Base-by-base conservation (phyloP, 495 filamentous ascomycete genomes). In the Staphylotrichum tortipilum region DNA sequence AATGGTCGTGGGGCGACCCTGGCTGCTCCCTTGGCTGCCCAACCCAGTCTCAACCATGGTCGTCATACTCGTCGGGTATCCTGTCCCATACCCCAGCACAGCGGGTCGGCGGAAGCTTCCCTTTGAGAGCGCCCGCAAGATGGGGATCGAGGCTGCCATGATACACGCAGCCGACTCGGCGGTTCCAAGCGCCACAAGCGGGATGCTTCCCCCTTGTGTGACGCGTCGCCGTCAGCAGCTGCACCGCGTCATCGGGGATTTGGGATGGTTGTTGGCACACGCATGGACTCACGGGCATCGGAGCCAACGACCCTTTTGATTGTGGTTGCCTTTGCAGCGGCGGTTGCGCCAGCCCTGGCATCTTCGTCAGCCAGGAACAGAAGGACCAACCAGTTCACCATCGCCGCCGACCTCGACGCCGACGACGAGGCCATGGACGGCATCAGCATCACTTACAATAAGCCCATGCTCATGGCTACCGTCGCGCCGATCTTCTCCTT, bases 381-480 rank as follows among this genome's bases (percentile, higher is more conserved):
- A 1, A 14, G 15, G 3, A 22, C 38, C n/a, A n/a, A n/a, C n/a
- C n/a, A n/a, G n/a, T n/a, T n/a, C n/a, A n/a, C n/a, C n/a, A n/a
- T n/a, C n/a, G n/a, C n/a, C n/a, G n/a, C n/a, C n/a, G n/a, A n/a
- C n/a, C n/a, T n/a, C n/a, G n/a, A n/a, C n/a, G n/a, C n/a, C n/a
- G n/a, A n/a, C n/a, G n/a, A n/a, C n/a, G n/a, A n/a, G n/a, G n/a
- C n/a, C n/a, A n/a, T n/a, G n/a, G n/a, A n/a, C 35, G 15, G 41
- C 21, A 19, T 45, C 18, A 41, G n/a, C 26, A 10, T 19, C 1
- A 57, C 69, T 42, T 47, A 71, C 68, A 71, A 66, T 10, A 70
- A 18, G 14, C 68, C 68, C 48, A 68, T 61, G 36, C 61, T 68
- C 67, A 71, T 69, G 3, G 65, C 66, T 12, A 69, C 19, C 28